A percentile compares a stretch with the other conserved stretches of the same genome.
These are phyloP conservation scores for Marasmius sp. DNA, from an alignment of 1,284 basidiomycete genomes.

Conservation along the genomic window DNA sequence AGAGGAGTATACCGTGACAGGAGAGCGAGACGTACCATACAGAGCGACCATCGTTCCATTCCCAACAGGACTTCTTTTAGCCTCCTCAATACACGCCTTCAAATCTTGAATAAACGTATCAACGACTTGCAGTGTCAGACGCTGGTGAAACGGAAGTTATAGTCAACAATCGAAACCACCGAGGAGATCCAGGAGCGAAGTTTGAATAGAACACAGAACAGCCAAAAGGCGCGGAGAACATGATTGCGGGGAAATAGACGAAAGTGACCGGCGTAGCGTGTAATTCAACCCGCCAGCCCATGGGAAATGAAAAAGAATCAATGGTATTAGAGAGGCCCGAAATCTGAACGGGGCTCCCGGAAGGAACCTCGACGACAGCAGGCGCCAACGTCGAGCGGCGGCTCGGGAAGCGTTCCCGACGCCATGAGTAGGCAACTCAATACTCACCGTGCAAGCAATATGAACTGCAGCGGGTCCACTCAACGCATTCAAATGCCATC, in stretches of 20 bases:
- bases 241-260: too few relatives aligned
- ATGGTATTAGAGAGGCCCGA: too few relatives aligned
- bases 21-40: conserved; percentile 68
- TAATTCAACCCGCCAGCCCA: too few relatives aligned
- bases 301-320: too few relatives aligned
- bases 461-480: conserved; percentile 83
- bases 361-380: too few relatives aligned
- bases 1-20: conserved; percentile 1
- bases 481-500: conserved; percentile 92
- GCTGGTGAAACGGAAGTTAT: conserved; percentile 36
- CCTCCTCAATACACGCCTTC: conserved; percentile 71
- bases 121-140: conserved; percentile 74
- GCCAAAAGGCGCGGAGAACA: too few relatives aligned
- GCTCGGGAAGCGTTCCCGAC: too few relatives aligned
- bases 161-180: not conserved
- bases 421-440: not conserved
- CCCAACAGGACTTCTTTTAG: conserved; percentile 53
- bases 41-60: conserved; percentile 85
- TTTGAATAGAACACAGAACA: conserved; percentile 2
- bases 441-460: conserved; percentile 88
- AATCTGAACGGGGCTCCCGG: too few relatives aligned
- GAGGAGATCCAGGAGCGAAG: not conserved
- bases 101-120: conserved; percentile 83
- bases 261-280: too few relatives aligned
- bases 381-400: too few relatives aligned